A percentile compares a stretch with the other conserved stretches of the same genome.
These are phyloP conservation scores for Biscutella laevigata DNA, from an alignment of 441 rosid species.

Conservation along the genomic window DNA sequence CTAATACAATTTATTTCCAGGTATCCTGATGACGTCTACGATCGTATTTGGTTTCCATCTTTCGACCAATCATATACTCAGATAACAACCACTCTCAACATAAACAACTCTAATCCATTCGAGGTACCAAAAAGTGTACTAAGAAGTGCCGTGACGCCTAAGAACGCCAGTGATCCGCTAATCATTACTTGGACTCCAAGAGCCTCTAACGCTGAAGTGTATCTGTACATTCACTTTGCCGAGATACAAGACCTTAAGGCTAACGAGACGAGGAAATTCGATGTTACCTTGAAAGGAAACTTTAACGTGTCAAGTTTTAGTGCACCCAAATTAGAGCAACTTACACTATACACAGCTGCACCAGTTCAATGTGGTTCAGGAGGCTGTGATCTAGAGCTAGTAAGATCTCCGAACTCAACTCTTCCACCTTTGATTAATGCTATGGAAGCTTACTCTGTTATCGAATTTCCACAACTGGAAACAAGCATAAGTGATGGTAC, in stretches of 20 bases:
- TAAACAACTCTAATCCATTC: neutral
- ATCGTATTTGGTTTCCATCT: conserved; percentile 22
- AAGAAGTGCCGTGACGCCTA: conserved; percentile 19
- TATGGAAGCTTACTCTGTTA: neutral
- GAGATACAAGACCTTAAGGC: conserved; percentile 19
- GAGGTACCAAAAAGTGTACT: conserved; percentile 9
- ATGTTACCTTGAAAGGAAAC: neutral
- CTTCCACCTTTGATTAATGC: conserved; percentile 20
- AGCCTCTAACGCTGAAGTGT: neutral
- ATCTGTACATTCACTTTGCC: conserved; percentile 23
- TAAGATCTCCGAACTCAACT: conserved; percentile 7
- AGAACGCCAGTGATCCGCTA: neutral
- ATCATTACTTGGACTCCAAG: neutral
- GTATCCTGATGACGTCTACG: conserved; percentile 23
- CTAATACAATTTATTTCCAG: conserved; percentile 1
- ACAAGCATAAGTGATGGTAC: conserved; percentile 15
- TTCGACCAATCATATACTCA: neutral
- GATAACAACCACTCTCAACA: neutral
- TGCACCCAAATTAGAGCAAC: neutral
- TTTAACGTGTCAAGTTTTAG: neutral
- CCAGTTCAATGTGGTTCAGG: neutral
- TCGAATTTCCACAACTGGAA: neutral
- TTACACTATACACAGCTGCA: neutral
- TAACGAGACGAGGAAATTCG: conserved; percentile 7
- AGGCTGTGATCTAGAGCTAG: neutral